Evolutionary conservation across 1,284 basidiomycete genomes (phyloP).

Genomic region (Tilletia horrida): DNA sequence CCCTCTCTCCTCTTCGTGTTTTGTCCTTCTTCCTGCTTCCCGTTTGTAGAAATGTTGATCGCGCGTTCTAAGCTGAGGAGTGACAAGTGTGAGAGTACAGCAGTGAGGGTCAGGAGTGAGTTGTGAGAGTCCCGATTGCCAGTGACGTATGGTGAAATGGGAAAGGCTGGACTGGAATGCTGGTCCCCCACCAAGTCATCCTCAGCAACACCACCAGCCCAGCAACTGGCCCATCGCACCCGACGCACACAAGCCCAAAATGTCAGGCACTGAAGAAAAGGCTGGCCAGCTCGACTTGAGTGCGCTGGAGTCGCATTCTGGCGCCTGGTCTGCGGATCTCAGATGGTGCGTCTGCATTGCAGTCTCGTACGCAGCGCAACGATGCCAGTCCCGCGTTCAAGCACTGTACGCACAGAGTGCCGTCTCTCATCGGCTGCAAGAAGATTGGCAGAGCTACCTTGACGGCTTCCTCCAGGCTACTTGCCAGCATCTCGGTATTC

Average conservation of each 20-base stretch:
- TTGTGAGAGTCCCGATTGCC: too few species aligned
- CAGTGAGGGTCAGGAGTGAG: too few species aligned
- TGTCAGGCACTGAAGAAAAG: too few species aligned
- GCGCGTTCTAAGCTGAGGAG: too few species aligned
- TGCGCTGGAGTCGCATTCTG: conserved; percentile 41
- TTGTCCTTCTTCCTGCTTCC: not conserved
- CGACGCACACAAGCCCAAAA: too few species aligned
- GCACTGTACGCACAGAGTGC: not conserved
- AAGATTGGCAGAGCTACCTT: conserved; percentile 1
- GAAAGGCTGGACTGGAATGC: too few species aligned
- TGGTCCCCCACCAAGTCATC: too few species aligned
- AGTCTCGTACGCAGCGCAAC: conserved; percentile 37
- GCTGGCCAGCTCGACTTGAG: conserved; percentile 34
- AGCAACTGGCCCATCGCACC: too few species aligned
- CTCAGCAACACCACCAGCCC: too few species aligned
- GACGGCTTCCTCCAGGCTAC: conserved; percentile 26
- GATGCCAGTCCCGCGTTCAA: conserved; percentile 22
- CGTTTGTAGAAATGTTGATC: not conserved
- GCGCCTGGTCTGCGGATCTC: conserved; percentile 38
- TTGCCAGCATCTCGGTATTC: conserved; percentile 47
- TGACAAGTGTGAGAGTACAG: too few species aligned
- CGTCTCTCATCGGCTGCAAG: conserved; percentile 5
- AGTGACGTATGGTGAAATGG: too few species aligned
- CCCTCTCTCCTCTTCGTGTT: not conserved
- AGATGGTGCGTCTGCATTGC: conserved; percentile 43